Percentiles rank a stretch among this genome's conserved stretches.
phyloP scores from a whole-genome alignment of 225 moss, liverwort and hornwort genomes.

The Sphagnum contortum region DNA sequence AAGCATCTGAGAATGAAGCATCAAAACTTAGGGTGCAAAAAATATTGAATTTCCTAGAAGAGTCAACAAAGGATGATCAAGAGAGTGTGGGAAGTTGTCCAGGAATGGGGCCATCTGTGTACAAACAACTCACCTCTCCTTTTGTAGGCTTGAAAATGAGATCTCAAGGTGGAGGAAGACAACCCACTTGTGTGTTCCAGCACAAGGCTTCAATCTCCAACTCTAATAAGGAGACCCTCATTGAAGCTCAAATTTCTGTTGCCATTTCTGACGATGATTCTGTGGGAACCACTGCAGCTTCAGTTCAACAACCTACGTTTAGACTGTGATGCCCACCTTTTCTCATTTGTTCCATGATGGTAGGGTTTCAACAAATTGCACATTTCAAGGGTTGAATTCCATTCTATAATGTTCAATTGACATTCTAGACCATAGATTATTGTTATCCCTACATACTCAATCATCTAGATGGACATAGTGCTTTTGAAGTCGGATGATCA shows the following conservation, averaged over 20 bases:
- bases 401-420: too few species aligned
- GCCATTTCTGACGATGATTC: conserved; percentile 27
- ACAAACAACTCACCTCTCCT: conserved; percentile 19
- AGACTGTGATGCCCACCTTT: too few species aligned
- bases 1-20: too few species aligned
- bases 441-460: too few species aligned
- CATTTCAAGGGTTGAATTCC: too few species aligned
- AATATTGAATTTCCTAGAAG: too few species aligned
- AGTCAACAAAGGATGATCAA: conserved; percentile 6
- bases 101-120: conserved; percentile 12
- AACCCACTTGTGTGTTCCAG: background rate
- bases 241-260: conserved; percentile 11
- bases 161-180: conserved; percentile 11
- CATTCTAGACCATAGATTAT: too few species aligned
- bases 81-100: conserved; percentile 53
- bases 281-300: conserved; percentile 30
- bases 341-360: too few species aligned
- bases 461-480: too few species aligned
- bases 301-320: conserved; percentile 17
- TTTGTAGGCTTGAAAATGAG: conserved; percentile 15
- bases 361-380: too few species aligned
- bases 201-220: conserved; percentile 19
- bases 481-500: too few species aligned
- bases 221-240: conserved; percentile 20
- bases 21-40: too few species aligned